Evolutionary conservation across 2,329 filamentous ascomycete genomes (phyloP), one percentile per base, ranked within the genome.

Genomic region (Claviceps spartinae): DNA sequence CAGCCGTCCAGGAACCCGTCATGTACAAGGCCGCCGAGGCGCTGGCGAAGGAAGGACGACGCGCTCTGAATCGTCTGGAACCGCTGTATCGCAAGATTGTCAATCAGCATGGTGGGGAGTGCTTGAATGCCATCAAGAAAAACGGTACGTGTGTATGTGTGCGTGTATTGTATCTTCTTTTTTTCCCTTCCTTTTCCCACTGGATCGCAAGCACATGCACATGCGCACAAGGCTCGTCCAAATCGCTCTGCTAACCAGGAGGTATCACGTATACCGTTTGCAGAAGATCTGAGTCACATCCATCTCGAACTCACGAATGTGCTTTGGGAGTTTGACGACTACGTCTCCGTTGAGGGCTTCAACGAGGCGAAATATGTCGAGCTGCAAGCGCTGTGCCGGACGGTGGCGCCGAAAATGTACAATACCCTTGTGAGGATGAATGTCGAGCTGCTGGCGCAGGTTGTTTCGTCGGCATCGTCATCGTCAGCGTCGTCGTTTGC

Each of bases 291-390:
- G 48, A 69, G 73, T 52, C 62, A 67, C 43, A 72, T 70, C 53
- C 69, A 75, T 47, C 64, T 67, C 24, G 68, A 73, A 51, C 65
- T 81, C 37, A 73, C 69, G 52, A 70, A 75, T 44, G 58, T 77
- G 22, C 63, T 79, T 7, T 80, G 76, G 70, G 76, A 75, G 49
- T 79, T 81, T 57, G 77, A 81, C 54, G 76, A 79, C 52, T 78
- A 68, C 56, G 61, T 73, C 55, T 72, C 75, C 48, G 57, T 64
- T 9, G 71, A 75, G 41, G 67, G 66, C 26, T 80, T 79, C 54
- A 72, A 79, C 20, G 61, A 65, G 30, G 67, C 67, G 22, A 75
- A 73, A 55, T 80, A 73, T 51, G 61, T 65, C 24, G 68, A 74
- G 55, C 65, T 79, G 2, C 72, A 74, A 58, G 67, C 69, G 37